phyloP scores from a whole-genome alignment of 2,329 filamentous ascomycete genomes.

The Exophiala aquamarina region DNA sequence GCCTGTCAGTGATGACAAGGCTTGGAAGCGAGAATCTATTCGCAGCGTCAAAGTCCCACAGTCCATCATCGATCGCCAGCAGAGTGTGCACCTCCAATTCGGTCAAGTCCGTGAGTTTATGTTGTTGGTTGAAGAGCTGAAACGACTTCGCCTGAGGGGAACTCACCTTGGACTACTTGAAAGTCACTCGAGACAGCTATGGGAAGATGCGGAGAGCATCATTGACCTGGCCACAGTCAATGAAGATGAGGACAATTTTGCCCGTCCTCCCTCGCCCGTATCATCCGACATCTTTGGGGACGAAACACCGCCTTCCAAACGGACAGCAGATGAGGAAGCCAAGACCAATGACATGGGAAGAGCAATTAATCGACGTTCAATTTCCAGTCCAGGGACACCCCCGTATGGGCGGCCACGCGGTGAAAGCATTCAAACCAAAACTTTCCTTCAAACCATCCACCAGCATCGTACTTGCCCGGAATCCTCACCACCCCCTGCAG shows the following conservation, averaged over 20 bases:
- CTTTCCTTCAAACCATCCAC: slow-evolving; percentile 62
- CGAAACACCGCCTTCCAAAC: slow-evolving; percentile 20
- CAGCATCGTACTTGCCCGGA: slow-evolving; percentile 40
- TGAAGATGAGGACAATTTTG: slow-evolving; percentile 55
- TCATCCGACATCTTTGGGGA: slow-evolving; percentile 60
- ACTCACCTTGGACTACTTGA: slow-evolving; percentile 53
- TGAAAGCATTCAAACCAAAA: slow-evolving; percentile 60
- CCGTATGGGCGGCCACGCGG: slow-evolving; percentile 49
- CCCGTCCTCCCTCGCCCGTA: slow-evolving; percentile 53
- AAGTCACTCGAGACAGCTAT: slow-evolving; percentile 54
- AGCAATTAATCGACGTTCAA: slow-evolving; percentile 22
- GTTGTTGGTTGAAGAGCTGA: slow-evolving; percentile 64
- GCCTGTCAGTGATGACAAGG: slow-evolving; percentile 12
- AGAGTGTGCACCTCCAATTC: slow-evolving; percentile 65
- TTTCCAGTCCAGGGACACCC: slow-evolving; percentile 27
- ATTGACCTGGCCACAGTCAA: slow-evolving; percentile 66
- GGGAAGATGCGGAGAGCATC: slow-evolving; percentile 67
- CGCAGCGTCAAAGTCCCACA: slow-evolving; percentile 54
- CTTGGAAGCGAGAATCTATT: slow-evolving; percentile 25
- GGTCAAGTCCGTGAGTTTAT: slow-evolving; percentile 64
- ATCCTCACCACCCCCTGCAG: slow-evolving; percentile 31
- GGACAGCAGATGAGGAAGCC: slow-evolving; percentile 14
- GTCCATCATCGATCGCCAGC: slow-evolving; percentile 63
- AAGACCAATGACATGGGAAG: slow-evolving; percentile 2
- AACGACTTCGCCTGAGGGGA: slow-evolving; percentile 59